Percentiles rank a stretch among this genome's conserved stretches.
phyloP scores from a whole-genome alignment of 495 filamentous ascomycete genomes.

The Hypoxylon lienhwacheense region DNA sequence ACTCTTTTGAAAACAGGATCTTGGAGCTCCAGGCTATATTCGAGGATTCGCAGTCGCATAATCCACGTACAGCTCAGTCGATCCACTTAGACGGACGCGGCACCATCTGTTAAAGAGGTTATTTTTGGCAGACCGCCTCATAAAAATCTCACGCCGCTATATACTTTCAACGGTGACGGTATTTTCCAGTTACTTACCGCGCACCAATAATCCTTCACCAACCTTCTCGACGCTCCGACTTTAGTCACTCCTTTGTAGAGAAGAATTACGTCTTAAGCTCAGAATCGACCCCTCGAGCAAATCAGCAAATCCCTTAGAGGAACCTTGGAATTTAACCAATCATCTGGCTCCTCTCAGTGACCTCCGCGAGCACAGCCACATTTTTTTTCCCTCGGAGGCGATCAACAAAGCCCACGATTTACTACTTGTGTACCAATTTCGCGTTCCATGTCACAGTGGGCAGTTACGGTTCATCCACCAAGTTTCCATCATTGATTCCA shows the following conservation, averaged over 20 bases:
- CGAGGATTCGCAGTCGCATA: constrained; percentile 26
- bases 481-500: constrained; percentile 26
- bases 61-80: background rate
- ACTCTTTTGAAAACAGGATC: constrained; percentile 5
- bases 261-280: no score
- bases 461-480: constrained; percentile 11
- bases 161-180: constrained; percentile 1
- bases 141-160: background rate
- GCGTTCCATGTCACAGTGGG: constrained; percentile 17
- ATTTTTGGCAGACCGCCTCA: constrained; percentile 6
- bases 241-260: constrained; percentile 30
- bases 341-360: constrained; percentile 13
- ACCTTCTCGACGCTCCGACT: constrained; percentile 16
- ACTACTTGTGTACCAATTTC: constrained; percentile 18
- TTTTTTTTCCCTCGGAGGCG: constrained; percentile 6
- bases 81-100: background rate
- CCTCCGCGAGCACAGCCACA: constrained; percentile 26
- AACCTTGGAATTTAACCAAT: background rate
- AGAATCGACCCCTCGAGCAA: constrained; percentile 5
- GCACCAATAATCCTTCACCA: background rate
- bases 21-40: background rate
- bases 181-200: constrained; percentile 3
- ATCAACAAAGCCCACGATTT: constrained; percentile 23
- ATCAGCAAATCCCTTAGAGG: background rate
- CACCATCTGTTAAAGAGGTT: constrained; percentile 1